Base-by-base conservation (phyloP, 331 rosid genomes). In the Saraca asoca region DNA sequence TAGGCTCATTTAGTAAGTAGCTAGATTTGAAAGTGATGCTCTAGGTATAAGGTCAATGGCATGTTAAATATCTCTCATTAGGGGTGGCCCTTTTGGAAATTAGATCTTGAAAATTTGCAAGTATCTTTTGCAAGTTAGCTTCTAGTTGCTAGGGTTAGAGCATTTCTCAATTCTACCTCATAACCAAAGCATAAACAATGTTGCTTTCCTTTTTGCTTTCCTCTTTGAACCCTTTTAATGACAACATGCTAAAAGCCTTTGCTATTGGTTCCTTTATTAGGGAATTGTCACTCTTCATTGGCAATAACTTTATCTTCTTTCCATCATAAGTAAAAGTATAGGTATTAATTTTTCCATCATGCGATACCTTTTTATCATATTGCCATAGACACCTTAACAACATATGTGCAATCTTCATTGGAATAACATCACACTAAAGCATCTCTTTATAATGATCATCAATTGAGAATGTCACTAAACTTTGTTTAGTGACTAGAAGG, bases 351-450 rank as follows among this genome's bases (percentile, higher is more conserved):
- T 31, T 5, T 8, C 48, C 70, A 10, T 49, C 34, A 16, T 34
- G 7, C 12, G 2, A 2, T 9, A 14, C 48, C 2, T 16, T 15
- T 13, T 11, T 29, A 0, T 34, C 16, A 14, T 19, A 46, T 5
- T 24, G 39, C 57, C 17, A 41, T 9, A 11, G 12, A 2, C 55
- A 19, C 10, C 51, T 34, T 9, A 37, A 2, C 3, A 61, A 43
- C 9, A 61, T 43, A 16, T 49, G 58, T 1, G 14, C 19, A 1
- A 9, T 46, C 9, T 16, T 33, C 31, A 48, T 64, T 2, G 45
- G 58, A 6, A 63, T 64, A 8, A 50, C 29, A 6, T 64, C 43
- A 5, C 70, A 49, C 56, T n/a, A 33, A n/a, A 64, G 31, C 5
- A 24, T 31, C 5, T 49, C 59, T 5, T 5, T 38, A 12, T 61